These are phyloP conservation scores for Didymella sp. DNA, from an alignment of 2,329 filamentous ascomycete species.

Conservation along the genomic window DNA sequence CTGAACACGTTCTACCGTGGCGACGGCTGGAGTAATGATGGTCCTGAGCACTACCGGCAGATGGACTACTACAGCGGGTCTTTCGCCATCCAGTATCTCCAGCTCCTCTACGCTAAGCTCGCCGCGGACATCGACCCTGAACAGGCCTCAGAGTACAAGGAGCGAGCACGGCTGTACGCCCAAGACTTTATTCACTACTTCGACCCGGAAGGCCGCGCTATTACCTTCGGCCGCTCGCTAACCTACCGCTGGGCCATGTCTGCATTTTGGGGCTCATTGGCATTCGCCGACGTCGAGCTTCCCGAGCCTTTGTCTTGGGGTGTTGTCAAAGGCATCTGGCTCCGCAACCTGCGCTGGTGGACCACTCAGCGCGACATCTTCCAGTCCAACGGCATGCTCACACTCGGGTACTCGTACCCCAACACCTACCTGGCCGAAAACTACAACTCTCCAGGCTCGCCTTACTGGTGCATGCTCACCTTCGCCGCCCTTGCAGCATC, in stretches of 20 bases:
- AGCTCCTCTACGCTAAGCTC: slow-evolving; percentile 77
- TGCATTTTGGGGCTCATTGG: slow-evolving; percentile 81
- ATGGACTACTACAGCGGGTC: slow-evolving; percentile 82
- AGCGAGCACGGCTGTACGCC: slow-evolving; percentile 70
- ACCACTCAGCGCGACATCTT: slow-evolving; percentile 77
- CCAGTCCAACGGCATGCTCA: slow-evolving; percentile 75
- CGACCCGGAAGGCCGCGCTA: slow-evolving; percentile 72
- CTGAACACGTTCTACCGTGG: slow-evolving; percentile 83
- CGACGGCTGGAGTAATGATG: slow-evolving; percentile 82
- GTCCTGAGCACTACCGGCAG: slow-evolving; percentile 78
- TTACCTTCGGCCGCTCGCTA: slow-evolving; percentile 78
- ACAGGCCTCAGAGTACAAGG: slow-evolving; percentile 72
- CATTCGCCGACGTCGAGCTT: slow-evolving; percentile 76
- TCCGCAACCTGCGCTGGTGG: slow-evolving; percentile 82
- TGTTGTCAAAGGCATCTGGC: slow-evolving; percentile 76
- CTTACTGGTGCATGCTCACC: slow-evolving; percentile 81
- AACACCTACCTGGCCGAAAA: slow-evolving; percentile 85
- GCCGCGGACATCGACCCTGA: slow-evolving; percentile 69
- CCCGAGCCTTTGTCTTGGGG: slow-evolving; percentile 77
- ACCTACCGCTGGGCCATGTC: slow-evolving; percentile 87
- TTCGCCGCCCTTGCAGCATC: slow-evolving; percentile 77
- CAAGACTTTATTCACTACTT: slow-evolving; percentile 79
- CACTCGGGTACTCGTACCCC: slow-evolving; percentile 77
- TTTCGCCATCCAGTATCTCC: slow-evolving; percentile 81
- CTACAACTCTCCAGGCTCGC: slow-evolving; percentile 76